phyloP scores from a whole-genome alignment of 2,329 filamentous ascomycete genomes.

The Graphilbum fragrans region DNA sequence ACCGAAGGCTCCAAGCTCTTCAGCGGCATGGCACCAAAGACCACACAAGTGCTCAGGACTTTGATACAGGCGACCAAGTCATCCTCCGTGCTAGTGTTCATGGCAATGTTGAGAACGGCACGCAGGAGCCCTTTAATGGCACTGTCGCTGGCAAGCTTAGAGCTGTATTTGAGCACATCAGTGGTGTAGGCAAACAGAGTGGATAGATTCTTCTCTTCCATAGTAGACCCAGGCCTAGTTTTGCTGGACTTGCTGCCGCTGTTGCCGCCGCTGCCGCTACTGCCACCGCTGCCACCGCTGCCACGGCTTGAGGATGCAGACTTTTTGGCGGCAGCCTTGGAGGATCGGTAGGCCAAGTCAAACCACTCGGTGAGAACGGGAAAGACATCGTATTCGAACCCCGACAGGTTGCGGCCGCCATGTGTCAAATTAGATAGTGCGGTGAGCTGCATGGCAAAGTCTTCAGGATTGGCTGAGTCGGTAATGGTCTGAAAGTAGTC shows the following conservation, averaged over 20 bases:
- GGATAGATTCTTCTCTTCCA: constrained; percentile 49
- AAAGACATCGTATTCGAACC: constrained; percentile 56
- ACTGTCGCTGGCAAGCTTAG: constrained; percentile 51
- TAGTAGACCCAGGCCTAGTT: constrained; percentile 25
- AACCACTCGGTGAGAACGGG: constrained; percentile 52
- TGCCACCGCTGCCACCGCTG: constrained; percentile 21
- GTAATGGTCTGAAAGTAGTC: constrained; percentile 54
- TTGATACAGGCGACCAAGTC: constrained; percentile 57
- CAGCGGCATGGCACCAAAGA: constrained; percentile 56
- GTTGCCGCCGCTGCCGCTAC: constrained; percentile 13
- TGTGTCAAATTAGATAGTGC: constrained; percentile 50
- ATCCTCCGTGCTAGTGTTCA: constrained; percentile 49
- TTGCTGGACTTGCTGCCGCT: constrained; percentile 15
- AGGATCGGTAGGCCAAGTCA: constrained; percentile 36
- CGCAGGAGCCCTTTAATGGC: constrained; percentile 50
- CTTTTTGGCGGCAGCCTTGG: constrained; percentile 22
- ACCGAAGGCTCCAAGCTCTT: constrained; percentile 53
- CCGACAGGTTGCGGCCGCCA: constrained; percentile 47
- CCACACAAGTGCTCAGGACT: constrained; percentile 59
- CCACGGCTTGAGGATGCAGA: constrained; percentile 12
- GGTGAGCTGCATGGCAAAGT: constrained; percentile 55
- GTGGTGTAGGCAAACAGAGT: constrained; percentile 53
- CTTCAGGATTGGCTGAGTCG: constrained; percentile 41
- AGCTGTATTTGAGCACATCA: constrained; percentile 65
- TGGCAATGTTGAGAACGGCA: constrained; percentile 52